These are phyloP conservation scores for Lodderomyces beijingensis DNA, from an alignment of 1,139 yeast species.

Conservation along the genomic window DNA sequence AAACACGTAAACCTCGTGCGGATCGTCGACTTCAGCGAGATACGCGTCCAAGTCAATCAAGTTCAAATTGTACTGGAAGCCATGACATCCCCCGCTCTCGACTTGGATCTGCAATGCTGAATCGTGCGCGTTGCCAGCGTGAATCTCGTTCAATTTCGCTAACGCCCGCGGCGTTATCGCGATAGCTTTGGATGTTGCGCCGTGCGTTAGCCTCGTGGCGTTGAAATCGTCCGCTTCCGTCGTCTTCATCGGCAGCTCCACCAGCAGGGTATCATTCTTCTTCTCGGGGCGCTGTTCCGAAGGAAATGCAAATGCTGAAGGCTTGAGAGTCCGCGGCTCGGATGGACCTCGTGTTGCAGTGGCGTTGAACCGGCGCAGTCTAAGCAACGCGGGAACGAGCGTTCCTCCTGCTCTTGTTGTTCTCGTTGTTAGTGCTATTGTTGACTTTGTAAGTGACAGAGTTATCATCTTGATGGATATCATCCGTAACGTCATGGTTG, in stretches of 20 bases:
- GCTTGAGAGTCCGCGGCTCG: slow-evolving; percentile 18
- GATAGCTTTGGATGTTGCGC: slow-evolving; percentile 31
- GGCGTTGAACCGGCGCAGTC: slow-evolving; percentile 6
- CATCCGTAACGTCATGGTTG: no score
- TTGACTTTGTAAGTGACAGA: no score
- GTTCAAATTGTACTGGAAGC: slow-evolving; percentile 82
- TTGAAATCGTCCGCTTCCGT: slow-evolving; percentile 23
- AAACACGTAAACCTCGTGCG: slow-evolving; percentile 51
- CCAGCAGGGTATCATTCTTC: slow-evolving; percentile 1
- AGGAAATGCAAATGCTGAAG: slow-evolving; percentile 26
- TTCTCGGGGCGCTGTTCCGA: slow-evolving; percentile 9
- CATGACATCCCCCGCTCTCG: slow-evolving; percentile 98
- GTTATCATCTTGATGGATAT: no score
- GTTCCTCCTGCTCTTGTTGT: no score
- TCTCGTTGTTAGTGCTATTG: no score
- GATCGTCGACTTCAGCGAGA: slow-evolving; percentile 34
- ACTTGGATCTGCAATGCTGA: slow-evolving; percentile 74
- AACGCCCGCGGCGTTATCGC: slow-evolving; percentile 42
- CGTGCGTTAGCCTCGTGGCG: slow-evolving; percentile 29
- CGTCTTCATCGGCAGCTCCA: neutral
- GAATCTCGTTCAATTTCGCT: slow-evolving; percentile 52
- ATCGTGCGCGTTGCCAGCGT: slow-evolving; percentile 52
- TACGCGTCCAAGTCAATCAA: slow-evolving; percentile 49
- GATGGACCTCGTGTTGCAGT: slow-evolving; percentile 1
- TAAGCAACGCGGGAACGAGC: no score